These are phyloP conservation scores for Aphanomyces cochlioides DNA, from an alignment of 352 stramenopile genomes.

Conservation along the genomic window DNA sequence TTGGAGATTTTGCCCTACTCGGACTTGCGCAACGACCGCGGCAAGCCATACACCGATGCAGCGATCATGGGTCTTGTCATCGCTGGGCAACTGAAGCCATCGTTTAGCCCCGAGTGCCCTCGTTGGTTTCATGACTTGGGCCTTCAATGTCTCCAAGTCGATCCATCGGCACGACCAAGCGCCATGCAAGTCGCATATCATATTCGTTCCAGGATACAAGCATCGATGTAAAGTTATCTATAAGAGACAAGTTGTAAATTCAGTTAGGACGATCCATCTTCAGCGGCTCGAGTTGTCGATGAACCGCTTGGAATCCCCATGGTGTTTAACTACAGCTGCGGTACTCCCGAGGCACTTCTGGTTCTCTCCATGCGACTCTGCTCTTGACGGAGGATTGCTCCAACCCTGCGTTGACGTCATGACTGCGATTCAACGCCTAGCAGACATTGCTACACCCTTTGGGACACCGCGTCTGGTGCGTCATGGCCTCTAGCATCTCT, in stretches of 20 bases:
- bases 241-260: too few relatives aligned
- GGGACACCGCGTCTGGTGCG: too few relatives aligned
- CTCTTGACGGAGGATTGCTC: too few relatives aligned
- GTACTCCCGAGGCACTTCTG: too few relatives aligned
- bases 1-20: conserved; percentile 3
- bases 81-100: not conserved
- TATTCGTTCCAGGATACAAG: not conserved
- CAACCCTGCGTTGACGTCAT: too few relatives aligned
- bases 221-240: not conserved
- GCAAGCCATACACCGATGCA: not conserved
- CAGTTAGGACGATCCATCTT: too few relatives aligned
- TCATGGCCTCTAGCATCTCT: too few relatives aligned
- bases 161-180: not conserved
- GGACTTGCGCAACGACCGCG: not conserved
- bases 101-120: conserved; percentile 1
- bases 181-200: not conserved
- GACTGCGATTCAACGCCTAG: too few relatives aligned
- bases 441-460: too few relatives aligned
- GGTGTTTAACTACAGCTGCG: too few relatives aligned
- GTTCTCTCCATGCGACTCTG: too few relatives aligned
- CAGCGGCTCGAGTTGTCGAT: not conserved
- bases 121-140: not conserved
- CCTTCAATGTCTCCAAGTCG: not conserved
- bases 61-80: conserved; percentile 6
- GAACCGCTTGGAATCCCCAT: not conserved